phyloP scores from a whole-genome alignment of 139 green algal genomes.

The Chlamydomonas sp. region DNA sequence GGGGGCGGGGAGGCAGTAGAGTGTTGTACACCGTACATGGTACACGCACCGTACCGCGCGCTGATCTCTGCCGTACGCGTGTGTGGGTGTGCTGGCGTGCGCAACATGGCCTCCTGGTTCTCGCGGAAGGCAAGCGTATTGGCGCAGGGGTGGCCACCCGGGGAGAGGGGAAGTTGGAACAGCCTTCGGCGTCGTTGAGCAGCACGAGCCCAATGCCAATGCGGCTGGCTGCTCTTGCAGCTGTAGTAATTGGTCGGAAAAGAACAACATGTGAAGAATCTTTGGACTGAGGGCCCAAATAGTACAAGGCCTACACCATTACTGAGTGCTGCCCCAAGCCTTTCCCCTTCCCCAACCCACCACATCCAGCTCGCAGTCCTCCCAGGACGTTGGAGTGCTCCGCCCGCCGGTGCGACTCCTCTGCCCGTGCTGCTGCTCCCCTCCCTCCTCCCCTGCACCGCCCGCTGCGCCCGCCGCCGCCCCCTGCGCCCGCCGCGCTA shows the following conservation, averaged over 20 bases:
- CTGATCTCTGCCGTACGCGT: neutral
- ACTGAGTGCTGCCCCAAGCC: neutral
- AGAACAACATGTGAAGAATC: too few species aligned
- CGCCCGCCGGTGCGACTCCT: neutral
- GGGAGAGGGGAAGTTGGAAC: neutral
- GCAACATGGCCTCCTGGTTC: neutral
- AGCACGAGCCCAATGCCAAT: too few species aligned
- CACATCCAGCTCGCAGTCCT: constrained; percentile 20
- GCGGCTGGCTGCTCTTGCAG: too few species aligned
- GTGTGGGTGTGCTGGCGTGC: neutral
- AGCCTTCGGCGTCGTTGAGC: too few species aligned
- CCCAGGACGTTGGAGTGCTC: neutral
- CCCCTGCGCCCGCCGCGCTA: neutral
- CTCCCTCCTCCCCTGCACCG: neutral
- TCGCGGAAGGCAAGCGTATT: neutral
- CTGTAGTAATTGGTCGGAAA: too few species aligned
- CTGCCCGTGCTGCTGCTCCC: neutral
- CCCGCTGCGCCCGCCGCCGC: neutral
- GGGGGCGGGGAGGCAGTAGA: neutral
- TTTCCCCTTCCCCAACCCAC: neutral
- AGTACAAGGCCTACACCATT: too few species aligned
- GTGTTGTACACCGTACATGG: too few species aligned
- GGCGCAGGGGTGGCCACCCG: neutral
- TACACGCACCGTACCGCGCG: neutral
- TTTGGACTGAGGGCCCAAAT: too few species aligned